Percentiles rank a stretch among this genome's conserved stretches.
These are phyloP conservation scores for Globisporangium radiosum DNA, from an alignment of 352 stramenopile species.

Conservation along the genomic window DNA sequence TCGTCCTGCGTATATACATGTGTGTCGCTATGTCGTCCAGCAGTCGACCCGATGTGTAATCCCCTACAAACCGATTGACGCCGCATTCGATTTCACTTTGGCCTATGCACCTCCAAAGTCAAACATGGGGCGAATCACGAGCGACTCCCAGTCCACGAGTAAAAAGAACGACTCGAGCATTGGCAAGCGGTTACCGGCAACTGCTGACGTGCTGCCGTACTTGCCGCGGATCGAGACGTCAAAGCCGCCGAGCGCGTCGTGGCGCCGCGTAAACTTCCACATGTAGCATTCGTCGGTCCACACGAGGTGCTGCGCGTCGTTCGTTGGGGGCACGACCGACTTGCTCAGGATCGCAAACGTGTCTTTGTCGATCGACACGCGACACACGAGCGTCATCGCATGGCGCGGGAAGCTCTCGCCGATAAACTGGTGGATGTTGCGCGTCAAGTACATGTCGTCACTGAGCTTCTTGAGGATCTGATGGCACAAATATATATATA, in stretches of 20 bases:
- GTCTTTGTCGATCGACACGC: slow-evolving; percentile 79
- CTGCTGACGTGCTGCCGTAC: slow-evolving; percentile 78
- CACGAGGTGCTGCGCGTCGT: slow-evolving; percentile 80
- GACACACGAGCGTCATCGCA: slow-evolving; percentile 75
- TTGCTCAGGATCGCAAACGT: slow-evolving; percentile 80
- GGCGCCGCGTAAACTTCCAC: slow-evolving; percentile 66
- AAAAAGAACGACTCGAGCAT: slow-evolving; percentile 85
- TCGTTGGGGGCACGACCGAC: slow-evolving; percentile 68
- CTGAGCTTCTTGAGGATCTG: slow-evolving; percentile 82
- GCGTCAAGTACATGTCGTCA: slow-evolving; percentile 81
- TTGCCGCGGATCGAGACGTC: slow-evolving; percentile 70
- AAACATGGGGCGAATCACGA: slow-evolving; percentile 77
- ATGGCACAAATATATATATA: no score
- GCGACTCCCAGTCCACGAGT: slow-evolving; percentile 80
- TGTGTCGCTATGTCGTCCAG: no score
- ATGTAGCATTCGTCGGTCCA: slow-evolving; percentile 86
- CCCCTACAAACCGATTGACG: no score
- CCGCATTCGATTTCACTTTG: no score
- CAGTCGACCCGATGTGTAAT: no score
- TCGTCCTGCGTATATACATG: no score
- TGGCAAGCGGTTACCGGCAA: slow-evolving; percentile 72
- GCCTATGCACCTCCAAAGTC: slow-evolving; percentile 39
- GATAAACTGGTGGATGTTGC: slow-evolving; percentile 86
- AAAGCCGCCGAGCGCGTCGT: slow-evolving; percentile 55
- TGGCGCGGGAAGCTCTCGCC: slow-evolving; percentile 81